Evolutionary conservation across 1,284 basidiomycete genomes (phyloP), one percentile per base, ranked within the genome.

Genomic region (Marasmius sp.): DNA sequence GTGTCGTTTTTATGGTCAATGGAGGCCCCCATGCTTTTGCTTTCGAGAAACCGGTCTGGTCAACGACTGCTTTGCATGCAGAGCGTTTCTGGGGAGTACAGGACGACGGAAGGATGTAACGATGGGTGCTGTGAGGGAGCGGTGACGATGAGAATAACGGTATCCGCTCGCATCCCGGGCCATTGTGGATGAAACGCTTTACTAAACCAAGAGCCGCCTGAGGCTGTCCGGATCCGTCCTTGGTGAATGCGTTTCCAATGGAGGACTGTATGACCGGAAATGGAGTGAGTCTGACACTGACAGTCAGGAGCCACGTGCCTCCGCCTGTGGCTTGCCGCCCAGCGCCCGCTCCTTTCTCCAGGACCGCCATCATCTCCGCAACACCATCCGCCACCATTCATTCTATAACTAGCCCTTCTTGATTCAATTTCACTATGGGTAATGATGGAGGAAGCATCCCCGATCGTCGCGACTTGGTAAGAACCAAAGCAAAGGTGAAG

Each of bases 361-460:
- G 27, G 27, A 34, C 50, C 12, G 50, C 33, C 20, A 33, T 37
- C n/a, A 18, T 27, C 10, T 14, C 18, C 27, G 18, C 18, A 20
- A 20, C 48, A 49, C 18, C 48, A 11, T 3, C 34, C 34, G 20
- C 16, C 4, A 38, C 36, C 11, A 6, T 51, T 36, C 48, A 50
- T 33, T 51, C 58, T 14, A 12, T 53, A 3, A 43, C 48, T 38
- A 27, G 5, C 5, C 27, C 27, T 2, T 39, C 62, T 49, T 49
- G 66, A 47, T n/a, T 43, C 9, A 47, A 47, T 47, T 47, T n/a
- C 18, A 38, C 6, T 36, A 92, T 92, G 91, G 91, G 91, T 74
- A 92, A 92, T 84, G 91, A 93, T 75, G 91, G 91, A 69, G 91
- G 91, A 80, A 91, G 88, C 70, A 94, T 95, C 65, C 91, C 92